Conservation (phyloP, 768 basidiomycete species). For the Ramaria sp. region DNA sequence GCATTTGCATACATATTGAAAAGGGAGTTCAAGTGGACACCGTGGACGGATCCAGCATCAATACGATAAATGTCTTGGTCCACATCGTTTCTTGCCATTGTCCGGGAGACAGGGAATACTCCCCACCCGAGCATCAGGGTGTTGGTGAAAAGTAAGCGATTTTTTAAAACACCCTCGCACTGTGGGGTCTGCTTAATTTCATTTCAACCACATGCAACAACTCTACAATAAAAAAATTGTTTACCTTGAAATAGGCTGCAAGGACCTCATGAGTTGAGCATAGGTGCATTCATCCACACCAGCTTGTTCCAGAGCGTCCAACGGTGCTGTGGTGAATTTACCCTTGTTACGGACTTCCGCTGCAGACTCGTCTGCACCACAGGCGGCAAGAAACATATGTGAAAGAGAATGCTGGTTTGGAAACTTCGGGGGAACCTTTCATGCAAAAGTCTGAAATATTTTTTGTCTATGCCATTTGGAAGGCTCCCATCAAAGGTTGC, state of each 20-base stretch:
- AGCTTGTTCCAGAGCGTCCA: conserved; percentile 17
- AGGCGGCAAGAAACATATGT: conserved; percentile 30
- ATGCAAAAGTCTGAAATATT: not conserved
- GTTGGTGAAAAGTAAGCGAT: not conserved
- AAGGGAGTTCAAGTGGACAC: not conserved
- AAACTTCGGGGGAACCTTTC: not conserved
- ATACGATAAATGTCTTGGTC: not conserved
- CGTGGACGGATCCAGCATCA: not conserved
- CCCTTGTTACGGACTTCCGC: conserved; percentile 21
- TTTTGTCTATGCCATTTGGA: too few species aligned
- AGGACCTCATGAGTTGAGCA: conserved; percentile 18
- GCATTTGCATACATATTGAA: not conserved
- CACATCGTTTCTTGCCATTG: too few species aligned
- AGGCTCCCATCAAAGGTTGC: too few species aligned
- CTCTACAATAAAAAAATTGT: not conserved
- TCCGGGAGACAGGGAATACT: not conserved
- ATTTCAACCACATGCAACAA: not conserved
- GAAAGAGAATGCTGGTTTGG: not conserved
- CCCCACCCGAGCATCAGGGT: not conserved
- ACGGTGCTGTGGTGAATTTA: conserved; percentile 22
- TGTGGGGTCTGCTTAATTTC: not conserved
- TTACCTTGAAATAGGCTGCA: not conserved
- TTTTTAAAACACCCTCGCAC: not conserved
- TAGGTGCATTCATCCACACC: conserved; percentile 22
- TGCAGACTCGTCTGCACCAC: conserved; percentile 25